Percentiles rank a stretch among this genome's conserved stretches.
phyloP scores from a whole-genome alignment of 495 filamentous ascomycete genomes.

The Aspergillus sclerotiicarbonarius region DNA sequence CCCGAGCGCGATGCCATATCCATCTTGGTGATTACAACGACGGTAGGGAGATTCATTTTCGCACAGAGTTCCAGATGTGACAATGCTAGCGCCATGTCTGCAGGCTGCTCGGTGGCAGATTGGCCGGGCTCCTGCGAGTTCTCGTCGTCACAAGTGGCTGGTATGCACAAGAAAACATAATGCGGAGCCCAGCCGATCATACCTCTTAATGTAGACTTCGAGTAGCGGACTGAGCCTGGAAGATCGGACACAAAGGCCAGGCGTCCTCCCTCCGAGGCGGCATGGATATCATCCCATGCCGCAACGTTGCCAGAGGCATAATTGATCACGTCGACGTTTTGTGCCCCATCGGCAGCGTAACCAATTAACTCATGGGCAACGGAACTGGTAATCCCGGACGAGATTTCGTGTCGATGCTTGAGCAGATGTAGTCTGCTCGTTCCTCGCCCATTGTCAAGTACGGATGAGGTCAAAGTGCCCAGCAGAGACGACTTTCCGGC shows the following conservation, averaged over 20 bases:
- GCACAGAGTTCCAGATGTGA: slow-evolving; percentile 87
- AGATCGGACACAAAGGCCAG: slow-evolving; percentile 87
- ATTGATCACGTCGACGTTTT: slow-evolving; percentile 66
- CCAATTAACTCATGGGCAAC: slow-evolving; percentile 91
- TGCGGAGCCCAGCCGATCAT: slow-evolving; percentile 96
- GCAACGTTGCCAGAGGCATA: slow-evolving; percentile 83
- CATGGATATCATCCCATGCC: slow-evolving; percentile 92
- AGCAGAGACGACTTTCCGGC: slow-evolving; percentile 91
- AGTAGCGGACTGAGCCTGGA: slow-evolving; percentile 82
- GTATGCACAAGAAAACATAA: slow-evolving; percentile 84
- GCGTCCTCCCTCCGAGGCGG: slow-evolving; percentile 66
- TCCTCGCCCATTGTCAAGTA: slow-evolving; percentile 87
- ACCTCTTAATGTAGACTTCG: slow-evolving; percentile 81
- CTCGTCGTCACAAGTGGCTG: slow-evolving; percentile 69
- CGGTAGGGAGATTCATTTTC: slow-evolving; percentile 68
- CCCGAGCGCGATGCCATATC: slow-evolving; percentile 75
- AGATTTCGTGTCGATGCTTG: slow-evolving; percentile 93
- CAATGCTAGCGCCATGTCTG: slow-evolving; percentile 66
- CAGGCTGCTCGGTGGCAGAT: slow-evolving; percentile 47
- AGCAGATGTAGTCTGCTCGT: slow-evolving; percentile 82
- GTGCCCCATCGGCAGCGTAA: slow-evolving; percentile 49
- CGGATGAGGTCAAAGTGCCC: slow-evolving; percentile 82
- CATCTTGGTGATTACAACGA: slow-evolving; percentile 85
- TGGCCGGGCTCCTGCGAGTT: slow-evolving; percentile 42
- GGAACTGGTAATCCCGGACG: slow-evolving; percentile 87